Conservation (phyloP, 169 alveolate genomes). For the Plasmodium vinckei region DNA sequence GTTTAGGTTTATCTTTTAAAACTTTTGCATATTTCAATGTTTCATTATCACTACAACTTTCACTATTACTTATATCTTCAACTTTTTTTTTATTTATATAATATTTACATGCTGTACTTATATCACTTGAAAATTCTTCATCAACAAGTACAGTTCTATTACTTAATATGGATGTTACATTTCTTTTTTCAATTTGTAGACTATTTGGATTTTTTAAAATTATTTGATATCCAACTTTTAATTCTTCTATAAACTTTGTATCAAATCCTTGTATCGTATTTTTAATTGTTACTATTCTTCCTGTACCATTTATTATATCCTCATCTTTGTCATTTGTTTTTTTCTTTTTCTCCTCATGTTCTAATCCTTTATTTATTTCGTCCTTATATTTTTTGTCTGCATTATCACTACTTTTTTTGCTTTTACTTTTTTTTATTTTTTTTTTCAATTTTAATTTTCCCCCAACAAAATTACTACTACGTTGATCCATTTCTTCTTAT, state of each 20-base stretch:
- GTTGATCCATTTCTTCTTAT: conserved; percentile 5
- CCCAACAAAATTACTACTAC: conserved; percentile 35
- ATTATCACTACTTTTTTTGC: neutral
- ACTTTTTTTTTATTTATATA: conserved; percentile 42
- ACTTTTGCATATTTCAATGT: conserved; percentile 55
- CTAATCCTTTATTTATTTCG: neutral
- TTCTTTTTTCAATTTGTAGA: conserved; percentile 78
- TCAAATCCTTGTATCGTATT: conserved; percentile 86
- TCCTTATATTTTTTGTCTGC: neutral
- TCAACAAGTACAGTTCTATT: conserved; percentile 79
- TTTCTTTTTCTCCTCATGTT: conserved; percentile 5
- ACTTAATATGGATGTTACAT: conserved; percentile 77
- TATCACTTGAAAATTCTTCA: conserved; percentile 81
- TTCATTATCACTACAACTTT: conserved; percentile 13
- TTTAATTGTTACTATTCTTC: conserved; percentile 83
- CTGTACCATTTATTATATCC: conserved; percentile 75
- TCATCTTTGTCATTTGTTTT: neutral
- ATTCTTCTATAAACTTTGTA: conserved; percentile 81
- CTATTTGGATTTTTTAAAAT: conserved; percentile 80
- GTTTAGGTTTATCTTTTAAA: conserved; percentile 18
- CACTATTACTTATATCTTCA: neutral
- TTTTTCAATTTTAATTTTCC: conserved; percentile 63
- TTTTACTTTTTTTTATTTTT: conserved; percentile 23
- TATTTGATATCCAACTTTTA: conserved; percentile 77
- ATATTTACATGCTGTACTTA: conserved; percentile 80